Percentiles rank a stretch among this genome's conserved stretches.
Conservation (phyloP, 768 basidiomycete species). For the Amanita brunnescens region DNA sequence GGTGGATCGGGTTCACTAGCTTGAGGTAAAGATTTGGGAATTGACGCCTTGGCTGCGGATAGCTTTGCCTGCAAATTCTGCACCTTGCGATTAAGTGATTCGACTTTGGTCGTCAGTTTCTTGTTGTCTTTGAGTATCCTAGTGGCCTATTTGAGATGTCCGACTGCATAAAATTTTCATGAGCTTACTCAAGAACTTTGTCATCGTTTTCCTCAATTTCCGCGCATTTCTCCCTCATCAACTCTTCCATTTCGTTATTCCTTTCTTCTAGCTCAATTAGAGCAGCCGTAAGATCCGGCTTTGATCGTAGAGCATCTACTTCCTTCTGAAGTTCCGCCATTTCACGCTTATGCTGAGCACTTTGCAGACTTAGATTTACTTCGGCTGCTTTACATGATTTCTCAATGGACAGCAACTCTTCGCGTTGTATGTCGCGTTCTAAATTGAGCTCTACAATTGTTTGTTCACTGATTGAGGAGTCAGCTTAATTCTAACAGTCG, state of each 20-base stretch:
- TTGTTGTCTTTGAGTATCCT: slow-evolving; percentile 79
- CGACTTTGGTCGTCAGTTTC: slow-evolving; percentile 61
- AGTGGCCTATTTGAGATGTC: slow-evolving; percentile 7
- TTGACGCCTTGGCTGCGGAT: slow-evolving; percentile 37
- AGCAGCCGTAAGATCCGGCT: slow-evolving; percentile 45
- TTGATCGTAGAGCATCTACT: slow-evolving; percentile 40
- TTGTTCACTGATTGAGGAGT: slow-evolving; percentile 33
- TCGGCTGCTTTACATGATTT: slow-evolving; percentile 54
- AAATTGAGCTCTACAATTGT: slow-evolving; percentile 29
- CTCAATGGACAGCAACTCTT: slow-evolving; percentile 43
- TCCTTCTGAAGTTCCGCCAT: slow-evolving; percentile 50
- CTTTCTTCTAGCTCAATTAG: slow-evolving; percentile 58
- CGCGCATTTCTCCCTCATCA: slow-evolving; percentile 55
- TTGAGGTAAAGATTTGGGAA: slow-evolving; percentile 7
- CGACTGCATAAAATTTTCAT: background rate
- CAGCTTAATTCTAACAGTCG: background rate
- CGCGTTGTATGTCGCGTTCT: slow-evolving; percentile 32
- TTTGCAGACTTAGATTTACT: slow-evolving; percentile 55
- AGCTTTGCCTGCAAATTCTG: slow-evolving; percentile 65
- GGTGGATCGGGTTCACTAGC: slow-evolving; percentile 4
- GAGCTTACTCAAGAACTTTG: slow-evolving; percentile 62
- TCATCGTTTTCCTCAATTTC: slow-evolving; percentile 87
- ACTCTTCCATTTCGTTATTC: slow-evolving; percentile 68
- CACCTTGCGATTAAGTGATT: slow-evolving; percentile 63
- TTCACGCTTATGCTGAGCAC: slow-evolving; percentile 60